Conservation (phyloP, 164 flowering plant species). For the Aristolochia californica region DNA sequence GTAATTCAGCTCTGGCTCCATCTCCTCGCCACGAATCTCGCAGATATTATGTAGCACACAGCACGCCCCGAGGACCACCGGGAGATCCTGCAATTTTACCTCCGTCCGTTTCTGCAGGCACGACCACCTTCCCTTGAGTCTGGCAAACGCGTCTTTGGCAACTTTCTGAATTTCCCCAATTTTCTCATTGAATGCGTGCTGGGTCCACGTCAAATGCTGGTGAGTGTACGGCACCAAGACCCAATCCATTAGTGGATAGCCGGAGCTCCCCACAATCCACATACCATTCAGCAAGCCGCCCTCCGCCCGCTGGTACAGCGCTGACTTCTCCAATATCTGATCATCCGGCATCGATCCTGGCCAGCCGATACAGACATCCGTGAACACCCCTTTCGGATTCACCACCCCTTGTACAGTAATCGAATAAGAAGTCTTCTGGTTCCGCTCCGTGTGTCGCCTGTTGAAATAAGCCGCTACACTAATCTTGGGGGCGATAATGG, state of each 20-base stretch:
- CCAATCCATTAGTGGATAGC: constrained; percentile 65
- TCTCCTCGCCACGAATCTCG: constrained; percentile 47
- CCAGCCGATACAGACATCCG: constrained; percentile 75
- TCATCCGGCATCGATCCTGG: constrained; percentile 80
- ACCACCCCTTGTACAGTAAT: constrained; percentile 76
- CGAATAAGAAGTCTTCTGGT: constrained; percentile 80
- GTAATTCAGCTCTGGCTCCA: constrained; percentile 34
- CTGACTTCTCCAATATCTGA: constrained; percentile 53
- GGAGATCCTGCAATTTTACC: constrained; percentile 72
- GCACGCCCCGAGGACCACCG: constrained; percentile 73
- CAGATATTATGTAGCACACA: constrained; percentile 81
- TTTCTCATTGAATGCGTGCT: constrained; percentile 67
- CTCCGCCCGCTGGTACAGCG: constrained; percentile 39
- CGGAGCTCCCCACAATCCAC: constrained; percentile 53
- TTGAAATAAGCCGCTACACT: constrained; percentile 63
- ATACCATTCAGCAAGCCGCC: constrained; percentile 35
- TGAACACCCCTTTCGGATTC: constrained; percentile 51
- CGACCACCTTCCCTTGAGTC: constrained; percentile 67
- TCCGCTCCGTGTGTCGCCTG: constrained; percentile 67
- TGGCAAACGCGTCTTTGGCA: constrained; percentile 43
- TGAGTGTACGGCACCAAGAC: constrained; percentile 59
- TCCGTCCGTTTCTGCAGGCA: constrained; percentile 83
- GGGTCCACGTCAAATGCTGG: constrained; percentile 68
- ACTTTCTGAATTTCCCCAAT: constrained; percentile 31
- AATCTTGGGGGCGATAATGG: constrained; percentile 67